phyloP scores from a whole-genome alignment of 164 flowering plant species.

The Vitis cinerea region DNA sequence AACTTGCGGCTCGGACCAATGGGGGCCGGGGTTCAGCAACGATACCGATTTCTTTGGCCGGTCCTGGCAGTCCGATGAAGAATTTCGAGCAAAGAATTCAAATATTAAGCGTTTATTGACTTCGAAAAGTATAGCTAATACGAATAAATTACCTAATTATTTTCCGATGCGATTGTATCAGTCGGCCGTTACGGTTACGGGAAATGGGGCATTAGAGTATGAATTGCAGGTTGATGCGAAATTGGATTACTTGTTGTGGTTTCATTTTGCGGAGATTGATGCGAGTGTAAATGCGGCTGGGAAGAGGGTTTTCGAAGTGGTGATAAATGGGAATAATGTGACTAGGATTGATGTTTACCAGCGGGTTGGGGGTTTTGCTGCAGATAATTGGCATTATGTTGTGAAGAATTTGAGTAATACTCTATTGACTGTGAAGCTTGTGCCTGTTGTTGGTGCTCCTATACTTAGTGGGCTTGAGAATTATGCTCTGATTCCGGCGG shows the following conservation, averaged over 20 bases:
- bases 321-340: conserved; percentile 65
- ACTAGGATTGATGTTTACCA: conserved; percentile 70
- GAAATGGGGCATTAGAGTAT: conserved; percentile 51
- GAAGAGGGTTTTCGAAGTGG: conserved; percentile 81
- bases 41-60: conserved; percentile 80
- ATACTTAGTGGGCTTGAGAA: conserved; percentile 83
- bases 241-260: conserved; percentile 86
- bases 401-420: conserved; percentile 75
- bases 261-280: conserved; percentile 96
- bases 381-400: conserved; percentile 60
- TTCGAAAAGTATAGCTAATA: conserved; percentile 25
- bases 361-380: conserved; percentile 72
- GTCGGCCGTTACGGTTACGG: conserved; percentile 47
- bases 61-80: conserved; percentile 76
- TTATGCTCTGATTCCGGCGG: conserved; percentile 86
- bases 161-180: conserved; percentile 84
- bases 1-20: conserved; percentile 55
- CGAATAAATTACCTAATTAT: conserved; percentile 61
- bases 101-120: conserved; percentile 33
- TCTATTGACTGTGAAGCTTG: conserved; percentile 60
- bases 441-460: conserved; percentile 68
- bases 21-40: conserved; percentile 85
- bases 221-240: conserved; percentile 74
- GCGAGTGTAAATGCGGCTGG: conserved; percentile 52
- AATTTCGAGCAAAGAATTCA: conserved; percentile 24